Evolutionary conservation across 164 flowering plant species (phyloP).

Genomic region (Malania oleifera): DNA sequence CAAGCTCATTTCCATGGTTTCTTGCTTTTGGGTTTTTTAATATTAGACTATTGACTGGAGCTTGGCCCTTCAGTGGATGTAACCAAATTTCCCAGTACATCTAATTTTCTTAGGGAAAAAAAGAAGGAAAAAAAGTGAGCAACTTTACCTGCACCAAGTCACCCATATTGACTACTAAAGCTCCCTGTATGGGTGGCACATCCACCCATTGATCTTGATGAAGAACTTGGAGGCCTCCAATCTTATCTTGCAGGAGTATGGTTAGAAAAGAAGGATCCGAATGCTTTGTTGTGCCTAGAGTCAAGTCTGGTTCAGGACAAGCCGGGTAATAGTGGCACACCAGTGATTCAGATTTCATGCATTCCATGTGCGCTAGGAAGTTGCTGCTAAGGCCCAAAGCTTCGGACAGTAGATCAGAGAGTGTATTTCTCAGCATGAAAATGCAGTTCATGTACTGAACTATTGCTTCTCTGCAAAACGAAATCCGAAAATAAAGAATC

Average conservation of each 20-base stretch:
- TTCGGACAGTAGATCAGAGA: slow-evolving; percentile 16
- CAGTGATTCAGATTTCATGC: slow-evolving; percentile 16
- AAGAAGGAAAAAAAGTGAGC: too few species aligned
- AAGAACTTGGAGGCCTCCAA: slow-evolving; percentile 27
- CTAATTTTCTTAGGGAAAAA: too few species aligned
- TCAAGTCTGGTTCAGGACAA: slow-evolving; percentile 27
- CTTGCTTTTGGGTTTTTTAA: too few species aligned
- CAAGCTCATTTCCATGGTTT: too few species aligned
- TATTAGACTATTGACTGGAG: too few species aligned
- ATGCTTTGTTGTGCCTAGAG: slow-evolving; percentile 20
- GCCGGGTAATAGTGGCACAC: slow-evolving; percentile 23
- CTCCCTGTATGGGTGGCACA: slow-evolving; percentile 23
- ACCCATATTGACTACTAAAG: slow-evolving; percentile 22
- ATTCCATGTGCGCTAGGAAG: slow-evolving; percentile 15
- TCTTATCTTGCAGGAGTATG: slow-evolving; percentile 20
- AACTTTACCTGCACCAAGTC: slow-evolving; percentile 25
- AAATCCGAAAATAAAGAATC: too few species aligned
- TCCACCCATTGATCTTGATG: slow-evolving; percentile 19
- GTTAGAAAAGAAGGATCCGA: slow-evolving; percentile 23
- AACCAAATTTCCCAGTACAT: too few species aligned
- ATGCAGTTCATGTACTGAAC: slow-evolving; percentile 7
- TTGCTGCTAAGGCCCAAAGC: slow-evolving; percentile 20
- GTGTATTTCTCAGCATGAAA: slow-evolving; percentile 12
- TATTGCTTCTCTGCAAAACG: slow-evolving; percentile 10
- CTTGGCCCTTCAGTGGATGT: too few species aligned